These are phyloP conservation scores for Nidularia sp. DNA, from an alignment of 768 basidiomycete species.

Conservation along the genomic window DNA sequence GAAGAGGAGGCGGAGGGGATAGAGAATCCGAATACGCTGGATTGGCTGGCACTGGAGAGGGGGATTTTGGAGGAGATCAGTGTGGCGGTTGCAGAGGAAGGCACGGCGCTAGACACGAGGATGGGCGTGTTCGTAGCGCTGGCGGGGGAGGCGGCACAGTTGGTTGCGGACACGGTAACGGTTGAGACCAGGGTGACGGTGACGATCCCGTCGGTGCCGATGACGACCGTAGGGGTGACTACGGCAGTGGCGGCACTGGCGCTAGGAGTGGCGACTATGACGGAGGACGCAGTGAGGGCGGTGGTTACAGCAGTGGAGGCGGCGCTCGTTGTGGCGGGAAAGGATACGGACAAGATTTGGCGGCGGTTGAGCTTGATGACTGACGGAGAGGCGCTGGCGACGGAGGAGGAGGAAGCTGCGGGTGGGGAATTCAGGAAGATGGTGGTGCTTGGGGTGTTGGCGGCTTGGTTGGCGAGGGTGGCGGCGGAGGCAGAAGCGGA, in stretches of 20 bases:
- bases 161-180: slow-evolving; percentile 18
- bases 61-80: not conserved
- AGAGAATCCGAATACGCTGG: too few species aligned
- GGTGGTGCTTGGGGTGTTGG: too few species aligned
- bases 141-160: slow-evolving; percentile 12
- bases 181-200: slow-evolving; percentile 31
- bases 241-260: slow-evolving; percentile 8
- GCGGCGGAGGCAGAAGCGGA: too few species aligned
- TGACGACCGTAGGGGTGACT: slow-evolving; percentile 19
- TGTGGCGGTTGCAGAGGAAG: not conserved
- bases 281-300: slow-evolving; percentile 4
- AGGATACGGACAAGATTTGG: not conserved
- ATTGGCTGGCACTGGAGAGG: too few species aligned
- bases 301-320: slow-evolving; percentile 5
- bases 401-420: too few species aligned
- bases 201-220: slow-evolving; percentile 26
- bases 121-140: slow-evolving; percentile 5
- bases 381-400: slow-evolving; percentile 4
- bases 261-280: slow-evolving; percentile 6
- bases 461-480: too few species aligned
- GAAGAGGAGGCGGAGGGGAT: not conserved
- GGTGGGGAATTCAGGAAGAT: too few species aligned
- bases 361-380: not conserved
- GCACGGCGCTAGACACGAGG: not conserved
- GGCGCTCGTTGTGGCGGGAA: slow-evolving; percentile 1